Percentiles rank a stretch among this genome's conserved stretches.
These are phyloP conservation scores for Cercospora citrullina DNA, from an alignment of 2,329 filamentous ascomycete species.

Conservation along the genomic window DNA sequence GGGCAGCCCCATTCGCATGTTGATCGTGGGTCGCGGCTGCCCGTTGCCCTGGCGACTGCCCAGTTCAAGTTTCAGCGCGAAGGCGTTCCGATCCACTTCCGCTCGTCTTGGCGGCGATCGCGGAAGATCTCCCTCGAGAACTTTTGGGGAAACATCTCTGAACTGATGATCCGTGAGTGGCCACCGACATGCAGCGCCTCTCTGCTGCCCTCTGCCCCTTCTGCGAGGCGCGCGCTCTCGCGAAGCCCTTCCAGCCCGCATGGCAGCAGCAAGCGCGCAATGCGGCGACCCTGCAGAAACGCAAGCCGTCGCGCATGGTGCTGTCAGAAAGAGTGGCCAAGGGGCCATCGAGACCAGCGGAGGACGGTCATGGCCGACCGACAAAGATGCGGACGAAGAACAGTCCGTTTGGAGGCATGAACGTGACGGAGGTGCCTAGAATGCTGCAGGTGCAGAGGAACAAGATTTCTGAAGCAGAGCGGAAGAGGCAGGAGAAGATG, in stretches of 20 bases:
- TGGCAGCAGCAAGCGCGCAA: slow-evolving; percentile 43
- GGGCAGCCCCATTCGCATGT: neutral
- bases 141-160: neutral
- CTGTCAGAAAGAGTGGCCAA: slow-evolving; percentile 50
- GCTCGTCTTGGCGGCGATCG: slow-evolving; percentile 4
- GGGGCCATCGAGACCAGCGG: slow-evolving; percentile 28
- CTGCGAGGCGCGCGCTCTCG: slow-evolving; percentile 42
- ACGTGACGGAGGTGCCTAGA: slow-evolving; percentile 47
- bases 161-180: neutral
- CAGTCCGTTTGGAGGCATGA: slow-evolving; percentile 62
- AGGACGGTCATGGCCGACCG: slow-evolving; percentile 32
- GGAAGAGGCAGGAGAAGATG: slow-evolving; percentile 58
- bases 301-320: slow-evolving; percentile 53
- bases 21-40: slow-evolving; percentile 1
- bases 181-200: slow-evolving; percentile 34
- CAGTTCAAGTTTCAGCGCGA: neutral
- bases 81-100: neutral
- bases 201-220: slow-evolving; percentile 42
- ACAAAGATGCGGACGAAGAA: slow-evolving; percentile 43
- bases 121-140: neutral
- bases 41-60: slow-evolving; percentile 8
- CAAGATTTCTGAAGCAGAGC: slow-evolving; percentile 43
- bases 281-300: slow-evolving; percentile 45
- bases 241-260: slow-evolving; percentile 30
- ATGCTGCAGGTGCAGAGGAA: slow-evolving; percentile 31